Evolutionary conservation across 106 monocot genomes (phyloP).

Genomic region (Platanthera zijinensis): DNA sequence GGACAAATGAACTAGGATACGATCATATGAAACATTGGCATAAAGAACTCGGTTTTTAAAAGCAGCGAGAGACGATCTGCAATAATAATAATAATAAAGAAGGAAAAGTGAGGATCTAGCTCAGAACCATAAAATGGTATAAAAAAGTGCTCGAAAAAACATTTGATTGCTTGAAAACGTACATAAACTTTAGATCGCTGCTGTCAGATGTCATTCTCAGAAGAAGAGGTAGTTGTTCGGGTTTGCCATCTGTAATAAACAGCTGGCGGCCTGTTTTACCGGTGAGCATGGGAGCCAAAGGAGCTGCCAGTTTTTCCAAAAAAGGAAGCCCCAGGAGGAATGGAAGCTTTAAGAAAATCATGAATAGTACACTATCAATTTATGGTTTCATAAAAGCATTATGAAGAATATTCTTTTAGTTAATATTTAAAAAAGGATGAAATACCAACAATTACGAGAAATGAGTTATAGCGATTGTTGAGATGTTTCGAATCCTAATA

Average conservation of each 20-base stretch:
- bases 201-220: conserved; percentile 84
- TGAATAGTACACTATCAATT: background rate
- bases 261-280: conserved; percentile 83
- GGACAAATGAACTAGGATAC: conserved; percentile 48
- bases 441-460: too few species aligned
- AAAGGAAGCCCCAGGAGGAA: conserved; percentile 81
- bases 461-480: too few species aligned
- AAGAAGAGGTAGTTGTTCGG: conserved; percentile 75
- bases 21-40: conserved; percentile 98
- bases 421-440: too few species aligned
- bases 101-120: background rate
- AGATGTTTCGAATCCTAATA: too few species aligned
- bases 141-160: background rate
- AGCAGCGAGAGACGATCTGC: conserved; percentile 77
- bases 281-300: conserved; percentile 69
- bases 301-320: conserved; percentile 87
- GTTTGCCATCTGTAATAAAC: conserved; percentile 86
- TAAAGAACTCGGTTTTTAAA: conserved; percentile 68
- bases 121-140: background rate
- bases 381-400: background rate
- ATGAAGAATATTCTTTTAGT: too few species aligned
- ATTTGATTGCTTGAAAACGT: conserved; percentile 13
- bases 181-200: conserved; percentile 75
- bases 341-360: conserved; percentile 63
- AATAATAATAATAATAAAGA: conserved; percentile 19